These are phyloP conservation scores for Lepidopterella palustris DNA, from an alignment of 495 filamentous ascomycete genomes.

Conservation along the genomic window DNA sequence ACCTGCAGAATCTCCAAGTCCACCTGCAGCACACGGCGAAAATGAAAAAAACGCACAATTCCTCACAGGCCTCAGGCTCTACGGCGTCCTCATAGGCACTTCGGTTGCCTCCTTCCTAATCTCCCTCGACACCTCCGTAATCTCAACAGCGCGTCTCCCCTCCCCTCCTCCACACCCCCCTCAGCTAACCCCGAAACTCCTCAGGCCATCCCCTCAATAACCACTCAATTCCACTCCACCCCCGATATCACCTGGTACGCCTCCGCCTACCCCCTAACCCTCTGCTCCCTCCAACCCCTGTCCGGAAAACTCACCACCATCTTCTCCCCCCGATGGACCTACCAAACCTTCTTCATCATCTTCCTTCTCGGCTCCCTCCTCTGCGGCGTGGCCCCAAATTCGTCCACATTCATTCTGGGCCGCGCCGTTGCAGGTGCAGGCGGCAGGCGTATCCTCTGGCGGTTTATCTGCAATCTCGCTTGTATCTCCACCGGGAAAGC, in stretches of 20 bases:
- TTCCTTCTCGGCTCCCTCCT: constrained; percentile 38
- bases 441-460: not conserved
- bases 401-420: constrained; percentile 42
- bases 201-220: constrained; percentile 68
- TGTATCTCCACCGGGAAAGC: not conserved
- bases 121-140: not conserved
- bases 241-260: constrained; percentile 76
- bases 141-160: not conserved
- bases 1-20: too few species aligned
- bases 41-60: not conserved
- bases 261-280: constrained; percentile 61
- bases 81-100: not conserved
- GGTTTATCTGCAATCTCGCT: not conserved
- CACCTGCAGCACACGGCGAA: not conserved
- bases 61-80: not conserved
- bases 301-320: constrained; percentile 36
- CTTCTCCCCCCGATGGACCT: constrained; percentile 33
- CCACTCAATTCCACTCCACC: constrained; percentile 63
- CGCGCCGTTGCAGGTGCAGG: constrained; percentile 39
- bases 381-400: constrained; percentile 39
- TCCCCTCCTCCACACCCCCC: not conserved
- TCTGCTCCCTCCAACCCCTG: constrained; percentile 40
- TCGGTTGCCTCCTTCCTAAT: not conserved
- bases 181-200: not conserved
- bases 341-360: constrained; percentile 4